Conservation (phyloP, 2,329 filamentous ascomycete genomes). For the Sclerotinia spermophila region DNA sequence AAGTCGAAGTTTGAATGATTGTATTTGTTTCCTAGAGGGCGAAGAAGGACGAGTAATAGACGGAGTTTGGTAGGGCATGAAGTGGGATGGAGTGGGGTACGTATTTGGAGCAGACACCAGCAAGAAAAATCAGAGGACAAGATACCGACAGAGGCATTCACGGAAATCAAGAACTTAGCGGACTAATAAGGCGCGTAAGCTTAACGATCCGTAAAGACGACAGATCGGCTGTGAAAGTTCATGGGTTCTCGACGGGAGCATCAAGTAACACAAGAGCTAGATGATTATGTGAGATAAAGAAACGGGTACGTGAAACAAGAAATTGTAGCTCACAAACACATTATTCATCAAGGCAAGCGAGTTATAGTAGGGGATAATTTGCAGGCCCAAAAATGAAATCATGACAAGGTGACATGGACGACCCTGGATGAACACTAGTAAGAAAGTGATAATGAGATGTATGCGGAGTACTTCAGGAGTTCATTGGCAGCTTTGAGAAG, state of each 20-base stretch:
- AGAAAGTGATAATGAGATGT: background rate
- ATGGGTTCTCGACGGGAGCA: background rate
- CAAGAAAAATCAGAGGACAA: background rate
- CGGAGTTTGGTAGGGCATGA: background rate
- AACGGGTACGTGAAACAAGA: background rate
- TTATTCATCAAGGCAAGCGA: background rate
- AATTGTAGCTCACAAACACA: too few relatives aligned
- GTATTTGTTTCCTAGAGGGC: background rate
- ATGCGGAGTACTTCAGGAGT: background rate
- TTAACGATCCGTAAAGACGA: too few relatives aligned
- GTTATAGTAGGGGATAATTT: too few relatives aligned
- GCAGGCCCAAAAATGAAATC: background rate
- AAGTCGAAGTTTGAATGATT: background rate
- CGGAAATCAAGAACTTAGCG: background rate
- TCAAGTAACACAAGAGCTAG: background rate
- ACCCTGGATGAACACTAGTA: background rate
- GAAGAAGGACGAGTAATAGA: background rate
- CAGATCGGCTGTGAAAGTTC: background rate
- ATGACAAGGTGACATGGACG: background rate
- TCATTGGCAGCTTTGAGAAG: background rate
- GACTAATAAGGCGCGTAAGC: background rate
- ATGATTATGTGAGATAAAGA: too few relatives aligned
- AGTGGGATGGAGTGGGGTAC: background rate
- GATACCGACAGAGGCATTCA: background rate
- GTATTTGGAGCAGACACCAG: background rate